Base-by-base conservation (phyloP, 345 rosid species). In the Hirschfeldia incana region DNA sequence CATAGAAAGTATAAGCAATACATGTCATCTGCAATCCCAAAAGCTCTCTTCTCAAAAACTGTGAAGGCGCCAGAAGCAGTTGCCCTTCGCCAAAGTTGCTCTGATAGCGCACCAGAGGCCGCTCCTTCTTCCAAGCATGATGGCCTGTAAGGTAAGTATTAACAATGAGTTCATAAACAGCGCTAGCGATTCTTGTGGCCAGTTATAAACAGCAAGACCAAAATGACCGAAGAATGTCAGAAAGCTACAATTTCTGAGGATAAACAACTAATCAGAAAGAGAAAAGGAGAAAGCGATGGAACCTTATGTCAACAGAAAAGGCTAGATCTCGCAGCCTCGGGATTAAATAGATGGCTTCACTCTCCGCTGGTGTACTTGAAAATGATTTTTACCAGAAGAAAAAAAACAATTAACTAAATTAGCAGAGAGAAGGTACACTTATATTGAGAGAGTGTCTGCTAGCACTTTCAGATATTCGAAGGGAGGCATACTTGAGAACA, bases 11-110 rank as follows among this genome's bases (percentile, higher is more conserved):
- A 53, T 68, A 75, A 49, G 57, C 59, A 75, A 72, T 87, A 94
- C 97, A 94, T 89, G 86, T 92, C 98, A 83, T 94, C 98, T 65
- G 98, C 97, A 83, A 94, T 85, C 81, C 95, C 98, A 49, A 92
- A 94, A 70, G 92, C 83, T 83, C 94, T 85, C 82, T 87, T 94
- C 90, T 94, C 97, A 76, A 88, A 81, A 64, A 86, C 67, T 33
- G 95, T 82, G 79, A 79, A 85, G 83, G 90, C 97, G 75, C 97
- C 94, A 72, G 95, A 90, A 76, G 87, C 85, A 76, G 81, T 82
- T 83, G 97, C 97, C 81, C 97, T 88, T 85, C 95, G 91, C 97
- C 98, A 94, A 49, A 94, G 94, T 61, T 88, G 89, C 84, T 88
- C 91, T 42, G 94, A 85, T 6, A 94, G 83, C 78, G 85, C 68